Base-by-base conservation (phyloP, 768 basidiomycete genomes). In the Amanita exitialis region DNA sequence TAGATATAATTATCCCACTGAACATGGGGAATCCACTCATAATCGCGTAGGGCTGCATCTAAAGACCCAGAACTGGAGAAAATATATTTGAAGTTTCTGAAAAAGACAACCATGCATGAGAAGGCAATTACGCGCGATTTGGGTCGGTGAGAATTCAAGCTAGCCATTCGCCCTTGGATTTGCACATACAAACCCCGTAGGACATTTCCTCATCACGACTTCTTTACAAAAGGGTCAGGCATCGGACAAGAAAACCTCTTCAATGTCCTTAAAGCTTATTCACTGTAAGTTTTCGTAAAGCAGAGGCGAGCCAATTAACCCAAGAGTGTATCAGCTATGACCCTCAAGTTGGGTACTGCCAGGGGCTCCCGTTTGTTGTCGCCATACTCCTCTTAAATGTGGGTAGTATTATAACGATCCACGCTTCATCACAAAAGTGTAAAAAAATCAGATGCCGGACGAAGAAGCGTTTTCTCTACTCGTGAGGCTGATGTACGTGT, bases 391-490 rank as follows among this genome's bases (percentile, higher is more conserved):
- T 99, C 21, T 72, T 99, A 42, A 95, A 97, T 62, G 95, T 94
- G 69, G 59, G 78, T 59, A 39, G 3, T 10, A 16, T 51, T 10
- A 16, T 48, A 20, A 16, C 28, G 21, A 16, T 18, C 13, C 32
- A 32, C 37, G 12, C 18, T 13, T 5, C 15, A 16, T 15, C 7
- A 50, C 16, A 36, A 43, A 51, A n/a, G 21, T 13, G 25, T 12
- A 35, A 13, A 20, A n/a, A 18, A 23, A 42, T 23, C 54, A 98
- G 95, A 99, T 99, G 96, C 96, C 96, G 20, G 96, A 98, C 55
- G 96, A 99, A 69, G 95, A 98, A 68, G 95, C 95, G 0, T 99
- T 99, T 66, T 95, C 88, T 56, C 79, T 98, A 9, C 77, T 98
- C 8, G 93, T 97, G 25, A 76, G 96, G 48, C 67, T 99, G 13